Evolutionary conservation across 2,329 filamentous ascomycete species (phyloP), one percentile per base, ranked within the genome.

Genomic region (Fusarium denticulatum): DNA sequence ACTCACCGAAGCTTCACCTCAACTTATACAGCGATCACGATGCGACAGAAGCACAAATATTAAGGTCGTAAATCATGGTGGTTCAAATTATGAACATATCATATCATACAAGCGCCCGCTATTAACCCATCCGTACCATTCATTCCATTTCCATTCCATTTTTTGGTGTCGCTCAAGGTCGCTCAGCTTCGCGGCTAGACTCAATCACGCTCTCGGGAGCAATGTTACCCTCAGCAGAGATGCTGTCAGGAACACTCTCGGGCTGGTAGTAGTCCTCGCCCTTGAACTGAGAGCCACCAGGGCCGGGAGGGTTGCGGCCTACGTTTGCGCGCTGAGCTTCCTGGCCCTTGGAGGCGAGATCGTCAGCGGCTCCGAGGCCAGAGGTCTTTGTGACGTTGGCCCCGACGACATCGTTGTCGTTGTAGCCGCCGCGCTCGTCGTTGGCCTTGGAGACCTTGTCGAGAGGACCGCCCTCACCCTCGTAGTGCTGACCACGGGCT

Each of bases 401-500:
- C 7, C 76, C 72, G 2, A 81, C 79, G 6, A 83, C 80, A 36
- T 84, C 78, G 57, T 81, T 81, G 63, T 84, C 81, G 61, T 86
- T 80, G 57, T 80, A 62, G 28, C 84, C 84, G 30, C 81, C 78
- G 43, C 76, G 81, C 78, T 62, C 77, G 63, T 73, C 43, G 34
- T 73, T 69, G 12, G 68, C 52, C 40, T 73, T 62, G 30, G 62
- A 40, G 37, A 82, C 53, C 76, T 86, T 87, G 59, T 86, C 79
- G 24, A 83, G 75, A 4, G 85, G 85, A 0, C 85, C 85, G 39
- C 85, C 84, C 18, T 76, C 60, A 50, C 85, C 85, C 46, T 86
- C 84, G 61, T 83, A 87, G 56, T 85, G 81, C 56, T 82, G 70
- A 42, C 85, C 85, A 8, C 80, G 81, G 24, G 85, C 80, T 83